Conservation (phyloP, 2,329 filamentous ascomycete genomes). For the Fusarium nurragi region DNA sequence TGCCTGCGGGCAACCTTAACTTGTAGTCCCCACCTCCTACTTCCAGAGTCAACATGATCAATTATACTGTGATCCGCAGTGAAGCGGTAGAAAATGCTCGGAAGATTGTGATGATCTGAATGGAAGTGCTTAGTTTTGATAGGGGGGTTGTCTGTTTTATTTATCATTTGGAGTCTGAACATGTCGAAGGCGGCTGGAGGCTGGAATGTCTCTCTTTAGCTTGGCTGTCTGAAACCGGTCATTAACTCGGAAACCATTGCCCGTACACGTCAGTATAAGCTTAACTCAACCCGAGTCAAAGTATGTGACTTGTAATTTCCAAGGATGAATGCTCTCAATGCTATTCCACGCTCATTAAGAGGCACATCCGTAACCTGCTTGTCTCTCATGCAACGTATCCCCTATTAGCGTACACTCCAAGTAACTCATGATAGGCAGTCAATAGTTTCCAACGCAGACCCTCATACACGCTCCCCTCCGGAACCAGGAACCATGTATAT, state of each 20-base stretch:
- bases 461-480: conserved; percentile 9
- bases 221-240: conserved; percentile 33
- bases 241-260: conserved; percentile 24
- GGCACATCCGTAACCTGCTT: conserved; percentile 5
- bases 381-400: conserved; percentile 6
- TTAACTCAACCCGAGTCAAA: not conserved
- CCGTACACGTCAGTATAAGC: not conserved
- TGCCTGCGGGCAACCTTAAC: conserved; percentile 22
- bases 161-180: not conserved
- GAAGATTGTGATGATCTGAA: not conserved
- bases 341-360: conserved; percentile 6
- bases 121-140: not conserved
- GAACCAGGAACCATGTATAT: not conserved
- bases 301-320: not conserved
- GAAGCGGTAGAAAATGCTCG: not conserved
- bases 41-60: conserved; percentile 24
- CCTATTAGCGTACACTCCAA: conserved; percentile 17
- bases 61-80: not conserved
- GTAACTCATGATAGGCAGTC: conserved; percentile 3
- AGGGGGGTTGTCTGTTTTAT: not conserved
- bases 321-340: conserved; percentile 8
- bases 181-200: conserved; percentile 26
- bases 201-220: conserved; percentile 38
- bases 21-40: conserved; percentile 29
- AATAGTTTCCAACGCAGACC: not conserved